Conservation (phyloP, 1,284 basidiomycete genomes). For the Cryptococcus sp. region DNA sequence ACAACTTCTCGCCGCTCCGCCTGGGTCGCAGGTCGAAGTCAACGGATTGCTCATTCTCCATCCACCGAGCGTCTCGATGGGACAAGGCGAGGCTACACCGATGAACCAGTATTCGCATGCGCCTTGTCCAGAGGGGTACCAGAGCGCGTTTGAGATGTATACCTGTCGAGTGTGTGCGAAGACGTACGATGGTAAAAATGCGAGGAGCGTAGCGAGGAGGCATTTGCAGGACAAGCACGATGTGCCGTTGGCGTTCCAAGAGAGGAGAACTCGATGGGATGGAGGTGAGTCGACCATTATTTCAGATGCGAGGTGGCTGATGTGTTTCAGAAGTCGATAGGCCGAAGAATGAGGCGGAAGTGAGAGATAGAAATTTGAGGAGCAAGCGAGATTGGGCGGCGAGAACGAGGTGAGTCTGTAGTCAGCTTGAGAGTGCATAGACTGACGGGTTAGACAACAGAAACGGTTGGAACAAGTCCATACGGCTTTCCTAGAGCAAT, state of each 20-base stretch:
- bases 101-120: constrained; percentile 10
- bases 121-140: neutral
- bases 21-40: constrained; percentile 22
- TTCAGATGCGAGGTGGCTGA: neutral
- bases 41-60: constrained; percentile 30
- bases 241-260: constrained; percentile 51
- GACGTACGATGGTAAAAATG: constrained; percentile 53
- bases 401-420: constrained; percentile 45
- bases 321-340: constrained; percentile 47
- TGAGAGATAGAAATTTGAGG: constrained; percentile 50
- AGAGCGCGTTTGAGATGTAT: constrained; percentile 24
- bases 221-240: constrained; percentile 55
- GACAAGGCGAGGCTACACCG: neutral
- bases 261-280: constrained; percentile 54
- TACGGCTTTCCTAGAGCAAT: constrained; percentile 17
- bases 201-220: constrained; percentile 52
- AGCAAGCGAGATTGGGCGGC: constrained; percentile 52
- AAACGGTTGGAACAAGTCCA: constrained; percentile 16
- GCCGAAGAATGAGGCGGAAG: constrained; percentile 51
- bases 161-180: constrained; percentile 39
- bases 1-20: constrained; percentile 17
- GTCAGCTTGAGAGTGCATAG: neutral
- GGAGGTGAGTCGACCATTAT: constrained; percentile 36
- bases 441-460: neutral
- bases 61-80: constrained; percentile 9